Evolutionary conservation across 2,329 filamentous ascomycete genomes (phyloP).

Genomic region (Calycina herbarum): DNA sequence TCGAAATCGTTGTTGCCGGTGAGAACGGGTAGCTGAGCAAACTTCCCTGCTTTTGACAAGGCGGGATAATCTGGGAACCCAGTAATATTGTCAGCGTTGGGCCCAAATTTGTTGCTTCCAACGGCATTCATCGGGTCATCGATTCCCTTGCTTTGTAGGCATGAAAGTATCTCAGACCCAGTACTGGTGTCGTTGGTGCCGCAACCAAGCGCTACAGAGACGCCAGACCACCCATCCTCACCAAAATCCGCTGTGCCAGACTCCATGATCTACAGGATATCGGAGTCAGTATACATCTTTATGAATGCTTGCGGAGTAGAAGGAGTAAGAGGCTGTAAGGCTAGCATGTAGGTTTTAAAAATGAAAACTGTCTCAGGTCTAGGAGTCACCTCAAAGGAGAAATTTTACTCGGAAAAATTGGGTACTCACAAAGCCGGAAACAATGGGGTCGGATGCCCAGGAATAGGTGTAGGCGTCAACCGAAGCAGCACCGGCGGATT

Average conservation of each 20-base stretch:
- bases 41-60: conserved; percentile 10
- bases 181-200: conserved; percentile 29
- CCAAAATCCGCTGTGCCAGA: conserved; percentile 16
- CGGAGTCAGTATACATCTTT: conserved; percentile 35
- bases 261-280: conserved; percentile 27
- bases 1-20: conserved; percentile 40
- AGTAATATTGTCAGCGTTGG: conserved; percentile 33
- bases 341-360: too few relatives aligned
- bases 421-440: conserved; percentile 16
- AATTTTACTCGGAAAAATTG: too few relatives aligned
- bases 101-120: conserved; percentile 5
- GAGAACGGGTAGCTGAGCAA: conserved; percentile 32
- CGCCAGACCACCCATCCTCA: conserved; percentile 23
- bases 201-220: conserved; percentile 29
- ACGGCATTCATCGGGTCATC: too few relatives aligned
- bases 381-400: too few relatives aligned
- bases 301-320: conserved; percentile 22
- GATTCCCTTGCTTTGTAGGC: too few relatives aligned
- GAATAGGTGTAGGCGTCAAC: conserved; percentile 40
- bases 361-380: too few relatives aligned
- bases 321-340: conserved; percentile 15
- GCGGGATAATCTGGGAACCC: conserved; percentile 26
- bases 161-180: conserved; percentile 25
- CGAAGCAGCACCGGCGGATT: conserved; percentile 58
- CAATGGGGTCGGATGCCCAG: conserved; percentile 36